Percentiles rank a stretch among this genome's conserved stretches.
Evolutionary conservation across 495 filamentous ascomycete genomes (phyloP).

Genomic region (Trichoderma parareesei): DNA sequence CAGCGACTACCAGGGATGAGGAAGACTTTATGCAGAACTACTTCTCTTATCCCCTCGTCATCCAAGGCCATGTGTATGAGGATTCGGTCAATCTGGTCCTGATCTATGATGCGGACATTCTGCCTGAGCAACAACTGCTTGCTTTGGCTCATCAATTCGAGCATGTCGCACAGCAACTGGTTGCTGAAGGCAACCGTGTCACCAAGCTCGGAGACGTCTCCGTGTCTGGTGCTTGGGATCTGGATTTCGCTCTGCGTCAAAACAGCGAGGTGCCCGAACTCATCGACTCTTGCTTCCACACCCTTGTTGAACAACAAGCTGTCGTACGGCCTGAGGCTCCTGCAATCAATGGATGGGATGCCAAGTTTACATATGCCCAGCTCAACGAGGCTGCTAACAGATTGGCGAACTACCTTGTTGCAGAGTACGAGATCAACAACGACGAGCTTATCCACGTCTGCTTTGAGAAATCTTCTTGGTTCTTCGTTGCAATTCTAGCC

Average conservation of each 20-base stretch:
- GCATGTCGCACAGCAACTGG: not conserved
- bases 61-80: conserved; percentile 1
- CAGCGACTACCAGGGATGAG: not conserved
- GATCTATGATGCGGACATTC: not conserved
- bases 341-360: conserved; percentile 44
- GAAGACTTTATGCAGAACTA: conserved; percentile 6
- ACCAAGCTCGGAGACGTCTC: not conserved
- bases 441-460: conserved; percentile 48
- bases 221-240: not conserved
- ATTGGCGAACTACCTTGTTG: conserved; percentile 36
- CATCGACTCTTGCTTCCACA: conserved; percentile 22
- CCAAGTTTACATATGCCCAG: conserved; percentile 41
- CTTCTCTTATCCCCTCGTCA: conserved; percentile 9
- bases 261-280: not conserved
- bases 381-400: conserved; percentile 35
- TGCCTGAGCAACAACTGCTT: not conserved
- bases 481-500: conserved; percentile 46
- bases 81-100: not conserved
- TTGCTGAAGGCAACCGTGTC: not conserved
- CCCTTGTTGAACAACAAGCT: conserved; percentile 18
- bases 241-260: not conserved
- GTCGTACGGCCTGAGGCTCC: conserved; percentile 15
- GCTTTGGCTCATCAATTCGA: conserved; percentile 6
- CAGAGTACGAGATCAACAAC: conserved; percentile 36
- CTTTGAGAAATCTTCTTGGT: conserved; percentile 46